These are phyloP conservation scores for Eremothecium sinecaudum DNA, from an alignment of 1,139 yeast genomes.

Conservation along the genomic window DNA sequence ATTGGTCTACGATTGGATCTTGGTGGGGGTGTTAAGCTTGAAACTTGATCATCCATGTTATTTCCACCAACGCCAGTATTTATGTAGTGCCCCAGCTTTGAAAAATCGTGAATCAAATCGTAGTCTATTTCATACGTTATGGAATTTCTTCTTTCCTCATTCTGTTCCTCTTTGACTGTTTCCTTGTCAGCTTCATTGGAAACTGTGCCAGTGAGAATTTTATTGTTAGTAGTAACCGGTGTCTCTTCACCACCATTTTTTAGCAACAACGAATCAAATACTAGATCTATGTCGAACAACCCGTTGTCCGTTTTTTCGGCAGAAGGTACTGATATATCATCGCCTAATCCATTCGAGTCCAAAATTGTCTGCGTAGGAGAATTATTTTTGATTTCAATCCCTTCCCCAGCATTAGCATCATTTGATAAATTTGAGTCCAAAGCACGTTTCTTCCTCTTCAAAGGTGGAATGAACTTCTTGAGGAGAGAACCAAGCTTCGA, in stretches of 20 bases:
- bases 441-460: not conserved
- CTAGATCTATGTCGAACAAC: slow-evolving; percentile 22
- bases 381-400: too few relatives aligned
- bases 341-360: slow-evolving; percentile 1
- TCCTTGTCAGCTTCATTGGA: not conserved
- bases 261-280: slow-evolving; percentile 22
- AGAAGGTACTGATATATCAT: slow-evolving; percentile 1
- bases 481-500: too few relatives aligned
- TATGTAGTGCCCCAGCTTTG: slow-evolving; percentile 17
- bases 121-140: slow-evolving; percentile 11
- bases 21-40: slow-evolving; percentile 4
- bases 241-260: slow-evolving; percentile 15
- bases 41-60: not conserved
- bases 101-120: slow-evolving; percentile 16
- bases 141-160: slow-evolving; percentile 6
- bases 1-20: slow-evolving; percentile 3
- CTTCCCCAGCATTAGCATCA: too few relatives aligned
- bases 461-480: not conserved
- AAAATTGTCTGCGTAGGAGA: too few relatives aligned
- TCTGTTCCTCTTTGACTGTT: not conserved
- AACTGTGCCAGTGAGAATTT: too few relatives aligned
- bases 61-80: not conserved
- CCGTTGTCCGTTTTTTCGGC: not conserved
- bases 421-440: too few relatives aligned
- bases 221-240: not conserved